Conservation (phyloP, 352 stramenopile species). For the Globisporangium abappressorium region DNA sequence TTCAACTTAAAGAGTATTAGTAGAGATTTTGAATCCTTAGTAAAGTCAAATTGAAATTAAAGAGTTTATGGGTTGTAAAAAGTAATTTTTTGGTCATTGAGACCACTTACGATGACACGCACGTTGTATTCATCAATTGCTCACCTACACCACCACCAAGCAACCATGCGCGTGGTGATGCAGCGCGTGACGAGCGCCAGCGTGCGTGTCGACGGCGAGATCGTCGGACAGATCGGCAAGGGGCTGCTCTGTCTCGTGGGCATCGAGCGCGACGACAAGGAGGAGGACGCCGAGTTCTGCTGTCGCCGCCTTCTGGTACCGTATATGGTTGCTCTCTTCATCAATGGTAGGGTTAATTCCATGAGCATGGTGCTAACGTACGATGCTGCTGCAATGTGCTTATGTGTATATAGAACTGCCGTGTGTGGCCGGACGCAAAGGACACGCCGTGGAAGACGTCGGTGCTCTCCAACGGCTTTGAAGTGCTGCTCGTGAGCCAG, state of each 20-base stretch:
- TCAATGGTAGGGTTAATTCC: not conserved
- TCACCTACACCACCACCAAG: not conserved
- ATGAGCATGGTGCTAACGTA: not conserved
- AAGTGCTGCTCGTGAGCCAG: conserved; percentile 87
- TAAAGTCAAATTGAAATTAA: too few relatives aligned
- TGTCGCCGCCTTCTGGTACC: conserved; percentile 70
- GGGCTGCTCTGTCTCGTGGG: conserved; percentile 79
- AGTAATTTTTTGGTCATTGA: not conserved
- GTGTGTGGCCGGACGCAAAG: conserved; percentile 70
- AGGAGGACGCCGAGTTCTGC: conserved; percentile 81
- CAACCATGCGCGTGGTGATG: conserved; percentile 70
- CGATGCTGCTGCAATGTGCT: not conserved
- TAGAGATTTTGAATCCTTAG: too few relatives aligned
- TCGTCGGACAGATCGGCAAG: conserved; percentile 73
- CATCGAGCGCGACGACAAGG: conserved; percentile 71
- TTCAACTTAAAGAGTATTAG: not conserved
- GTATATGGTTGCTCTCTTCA: not conserved
- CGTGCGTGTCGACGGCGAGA: conserved; percentile 71
- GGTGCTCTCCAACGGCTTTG: conserved; percentile 53
- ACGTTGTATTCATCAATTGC: not conserved
- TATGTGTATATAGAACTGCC: conserved; percentile 48
- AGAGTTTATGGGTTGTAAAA: not conserved
- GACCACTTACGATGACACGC: not conserved
- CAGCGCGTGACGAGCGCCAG: conserved; percentile 79
- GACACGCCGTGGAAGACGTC: conserved; percentile 62